Conservation (phyloP, 257 asterid genomes). For the Coffea canephora region DNA sequence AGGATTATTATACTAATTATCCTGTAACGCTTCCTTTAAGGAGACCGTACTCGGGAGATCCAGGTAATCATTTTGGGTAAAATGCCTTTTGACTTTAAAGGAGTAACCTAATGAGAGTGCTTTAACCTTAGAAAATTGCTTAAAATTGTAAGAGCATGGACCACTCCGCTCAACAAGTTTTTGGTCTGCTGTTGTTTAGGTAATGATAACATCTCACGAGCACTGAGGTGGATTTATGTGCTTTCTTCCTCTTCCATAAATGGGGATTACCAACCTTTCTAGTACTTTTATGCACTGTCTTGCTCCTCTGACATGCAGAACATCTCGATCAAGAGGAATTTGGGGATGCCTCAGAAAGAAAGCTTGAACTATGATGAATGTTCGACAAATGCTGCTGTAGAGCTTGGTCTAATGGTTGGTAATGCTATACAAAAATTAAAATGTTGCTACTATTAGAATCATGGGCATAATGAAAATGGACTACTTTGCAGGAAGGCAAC, state of each 20-base stretch:
- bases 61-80: slow-evolving; percentile 40
- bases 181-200: background rate
- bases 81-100: background rate
- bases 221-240: background rate
- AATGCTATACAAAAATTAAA: background rate
- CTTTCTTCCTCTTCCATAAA: background rate
- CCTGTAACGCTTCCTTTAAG: slow-evolving; percentile 73
- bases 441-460: background rate
- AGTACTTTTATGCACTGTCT: background rate
- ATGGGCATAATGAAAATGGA: background rate
- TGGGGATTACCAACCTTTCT: background rate
- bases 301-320: slow-evolving; percentile 42
- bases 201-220: background rate
- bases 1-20: slow-evolving; percentile 73
- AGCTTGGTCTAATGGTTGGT: slow-evolving; percentile 73
- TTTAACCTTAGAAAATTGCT: background rate
- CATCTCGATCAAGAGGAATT: slow-evolving; percentile 75
- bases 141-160: background rate
- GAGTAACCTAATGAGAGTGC: background rate
- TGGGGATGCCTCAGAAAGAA: slow-evolving; percentile 37
- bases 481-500: slow-evolving; percentile 54
- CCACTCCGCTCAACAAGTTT: background rate
- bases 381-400: slow-evolving; percentile 37
- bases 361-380: slow-evolving; percentile 40
- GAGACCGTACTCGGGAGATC: slow-evolving; percentile 90